Evolutionary conservation across 352 stramenopile species (phyloP).

Genomic region (Phytophthora constricta): DNA sequence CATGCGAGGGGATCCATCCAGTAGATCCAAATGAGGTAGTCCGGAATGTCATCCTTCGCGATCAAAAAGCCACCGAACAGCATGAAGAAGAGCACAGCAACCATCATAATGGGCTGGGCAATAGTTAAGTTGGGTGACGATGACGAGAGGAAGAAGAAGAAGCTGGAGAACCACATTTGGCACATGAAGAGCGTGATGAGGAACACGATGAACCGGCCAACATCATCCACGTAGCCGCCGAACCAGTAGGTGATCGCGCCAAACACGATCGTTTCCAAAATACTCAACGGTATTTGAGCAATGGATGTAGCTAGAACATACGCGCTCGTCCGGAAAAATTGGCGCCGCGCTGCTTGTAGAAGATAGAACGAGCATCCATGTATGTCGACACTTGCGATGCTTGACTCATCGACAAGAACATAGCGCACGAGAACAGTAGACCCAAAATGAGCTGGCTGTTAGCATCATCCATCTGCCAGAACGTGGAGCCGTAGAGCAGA

Average conservation of each 20-base stretch:
- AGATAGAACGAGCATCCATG: conserved; percentile 68
- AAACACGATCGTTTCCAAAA: conserved; percentile 79
- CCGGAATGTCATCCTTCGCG: conserved; percentile 57
- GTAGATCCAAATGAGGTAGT: conserved; percentile 73
- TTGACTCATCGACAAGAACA: conserved; percentile 81
- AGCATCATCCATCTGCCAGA: conserved; percentile 53
- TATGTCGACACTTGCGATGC: conserved; percentile 78
- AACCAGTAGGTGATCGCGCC: conserved; percentile 88
- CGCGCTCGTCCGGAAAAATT: conserved; percentile 80
- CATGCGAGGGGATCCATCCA: conserved; percentile 77
- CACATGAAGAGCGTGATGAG: conserved; percentile 61
- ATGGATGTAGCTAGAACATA: conserved; percentile 68
- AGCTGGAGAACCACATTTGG: conserved; percentile 63
- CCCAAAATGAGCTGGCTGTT: conserved; percentile 69
- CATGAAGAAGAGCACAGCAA: conserved; percentile 66
- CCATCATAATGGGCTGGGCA: conserved; percentile 56
- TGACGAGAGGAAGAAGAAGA: conserved; percentile 69
- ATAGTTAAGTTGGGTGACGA: conserved; percentile 50
- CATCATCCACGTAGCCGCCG: conserved; percentile 61
- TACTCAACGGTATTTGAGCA: conserved; percentile 45
- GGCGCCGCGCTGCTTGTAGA: conserved; percentile 86
- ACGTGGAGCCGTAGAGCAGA: conserved; percentile 60
- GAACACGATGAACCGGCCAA: conserved; percentile 50
- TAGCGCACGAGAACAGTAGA: conserved; percentile 82
- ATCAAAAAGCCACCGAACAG: conserved; percentile 75